These are phyloP conservation scores for Lactarius trivialis DNA, from an alignment of 768 basidiomycete species.

Conservation along the genomic window DNA sequence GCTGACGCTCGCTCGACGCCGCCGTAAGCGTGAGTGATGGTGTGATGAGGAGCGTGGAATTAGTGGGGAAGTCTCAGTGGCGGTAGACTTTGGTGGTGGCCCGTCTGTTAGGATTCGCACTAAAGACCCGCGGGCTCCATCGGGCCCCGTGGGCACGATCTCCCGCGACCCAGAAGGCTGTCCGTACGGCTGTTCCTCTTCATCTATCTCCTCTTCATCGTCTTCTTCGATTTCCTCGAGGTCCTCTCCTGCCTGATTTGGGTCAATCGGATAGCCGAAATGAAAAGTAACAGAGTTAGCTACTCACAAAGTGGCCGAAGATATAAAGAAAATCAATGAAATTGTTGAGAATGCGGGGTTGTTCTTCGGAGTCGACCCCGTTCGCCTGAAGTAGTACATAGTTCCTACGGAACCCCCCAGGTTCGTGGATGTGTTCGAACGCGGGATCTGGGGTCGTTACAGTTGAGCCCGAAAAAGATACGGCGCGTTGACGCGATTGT, in stretches of 20 bases:
- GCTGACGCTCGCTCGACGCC: slow-evolving; percentile 50
- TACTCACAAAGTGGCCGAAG: slow-evolving; percentile 91
- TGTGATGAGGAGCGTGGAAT: slow-evolving; percentile 33
- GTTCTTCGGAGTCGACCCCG: slow-evolving; percentile 40
- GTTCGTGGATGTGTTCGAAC: slow-evolving; percentile 91
- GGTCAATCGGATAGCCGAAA: slow-evolving; percentile 7
- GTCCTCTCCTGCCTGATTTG: slow-evolving; percentile 75
- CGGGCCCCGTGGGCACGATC: neutral
- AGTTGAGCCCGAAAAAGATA: slow-evolving; percentile 58
- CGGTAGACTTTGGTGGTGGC: slow-evolving; percentile 16
- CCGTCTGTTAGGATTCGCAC: slow-evolving; percentile 9
- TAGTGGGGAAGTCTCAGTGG: slow-evolving; percentile 50
- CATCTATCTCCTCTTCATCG: slow-evolving; percentile 42
- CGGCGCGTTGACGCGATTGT: slow-evolving; percentile 55
- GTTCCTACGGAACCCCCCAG: slow-evolving; percentile 89
- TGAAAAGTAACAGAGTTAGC: neutral
- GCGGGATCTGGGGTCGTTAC: slow-evolving; percentile 56
- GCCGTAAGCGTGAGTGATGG: slow-evolving; percentile 49
- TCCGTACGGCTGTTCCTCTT: slow-evolving; percentile 26
- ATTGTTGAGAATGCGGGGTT: slow-evolving; percentile 61
- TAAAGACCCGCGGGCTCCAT: slow-evolving; percentile 5
- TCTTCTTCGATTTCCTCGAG: slow-evolving; percentile 59
- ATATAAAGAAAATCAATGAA: slow-evolving; percentile 93
- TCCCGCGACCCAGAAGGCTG: slow-evolving; percentile 13
- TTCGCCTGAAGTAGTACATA: slow-evolving; percentile 71